Base-by-base conservation (phyloP, 2,329 filamentous ascomycete genomes). In the Knoxdaviesia capensis region DNA sequence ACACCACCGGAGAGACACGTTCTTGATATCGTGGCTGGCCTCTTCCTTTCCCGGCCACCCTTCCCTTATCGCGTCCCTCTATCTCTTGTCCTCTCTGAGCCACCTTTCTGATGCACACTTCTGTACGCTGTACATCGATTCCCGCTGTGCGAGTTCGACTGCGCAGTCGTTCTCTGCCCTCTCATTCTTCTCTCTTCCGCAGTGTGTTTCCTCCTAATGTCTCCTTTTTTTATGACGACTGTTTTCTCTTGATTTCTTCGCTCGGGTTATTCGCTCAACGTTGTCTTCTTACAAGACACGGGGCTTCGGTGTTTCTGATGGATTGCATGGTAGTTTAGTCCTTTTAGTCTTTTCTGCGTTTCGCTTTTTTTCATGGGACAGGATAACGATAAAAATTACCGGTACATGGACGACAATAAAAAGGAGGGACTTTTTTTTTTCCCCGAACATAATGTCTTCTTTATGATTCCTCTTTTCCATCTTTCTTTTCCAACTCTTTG, bases 211-310 rank as follows among this genome's bases (percentile, higher is more conserved):
- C n/a, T 31, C 39, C 28, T 43, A 39, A n/a, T 35, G 28, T 5
- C 5, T 39, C 7, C 20, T 11, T 32, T 43, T 42, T 41, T 44
- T 41, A 43, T 39, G 36, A 44, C 5, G 39, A 34, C 44, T 10
- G 45, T 11, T 29, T 38, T 43, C 39, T 42, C 42, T 44, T 42
- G 38, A 31, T n/a, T 38, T 39, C 37, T 44, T 35, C 36, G 43
- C 11, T 36, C 34, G 9, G 38, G 6, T n/a, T 39, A 29, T 11
- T 30, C 31, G 20, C 20, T 20, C 20, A 20, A 20, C 2, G 20
- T 20, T 20, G 20, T 20, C 20, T 20, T 20, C 20, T 20, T 20
- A 20, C 20, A 28, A 43, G 9, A 35, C 35, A n/a, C 20, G 28
- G 29, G 36, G 7, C 31, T 39, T 31, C 32, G 31, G 8, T 30